Conservation (phyloP, 495 filamentous ascomycete species). For the Monascus purpureus region DNA sequence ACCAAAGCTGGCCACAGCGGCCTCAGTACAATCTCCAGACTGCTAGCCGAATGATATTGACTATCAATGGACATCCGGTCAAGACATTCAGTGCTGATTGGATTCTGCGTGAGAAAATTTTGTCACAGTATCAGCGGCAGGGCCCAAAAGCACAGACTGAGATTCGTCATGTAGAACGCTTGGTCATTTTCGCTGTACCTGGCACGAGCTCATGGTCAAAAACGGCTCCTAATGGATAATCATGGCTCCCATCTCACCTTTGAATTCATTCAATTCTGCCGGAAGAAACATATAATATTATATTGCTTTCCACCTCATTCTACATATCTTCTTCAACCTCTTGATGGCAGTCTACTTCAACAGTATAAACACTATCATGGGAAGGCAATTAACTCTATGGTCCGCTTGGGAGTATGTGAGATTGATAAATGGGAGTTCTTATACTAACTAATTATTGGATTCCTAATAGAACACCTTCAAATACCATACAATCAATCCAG, state of each 20-base stretch:
- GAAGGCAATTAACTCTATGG: neutral
- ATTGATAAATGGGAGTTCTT: neutral
- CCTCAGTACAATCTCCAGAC: neutral
- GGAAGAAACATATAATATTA: neutral
- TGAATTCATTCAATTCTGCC: neutral
- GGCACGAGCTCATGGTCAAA: no score
- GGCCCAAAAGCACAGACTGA: neutral
- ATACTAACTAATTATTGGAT: no score
- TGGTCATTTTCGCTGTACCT: neutral
- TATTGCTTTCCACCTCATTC: neutral
- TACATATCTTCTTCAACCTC: neutral
- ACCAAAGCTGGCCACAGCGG: neutral
- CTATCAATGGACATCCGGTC: neutral
- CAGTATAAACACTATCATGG: neutral
- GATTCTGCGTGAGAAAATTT: neutral
- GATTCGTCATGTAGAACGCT: neutral
- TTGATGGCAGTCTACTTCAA: neutral
- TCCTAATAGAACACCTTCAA: no score
- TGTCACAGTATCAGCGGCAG: neutral
- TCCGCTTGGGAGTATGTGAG: neutral
- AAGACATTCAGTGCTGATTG: neutral
- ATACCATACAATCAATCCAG: no score
- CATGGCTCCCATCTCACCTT: neutral
- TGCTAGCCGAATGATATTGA: neutral
- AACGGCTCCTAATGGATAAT: no score